Base-by-base conservation (phyloP, 257 asterid species). In the Solanum pimpinellifolium region DNA sequence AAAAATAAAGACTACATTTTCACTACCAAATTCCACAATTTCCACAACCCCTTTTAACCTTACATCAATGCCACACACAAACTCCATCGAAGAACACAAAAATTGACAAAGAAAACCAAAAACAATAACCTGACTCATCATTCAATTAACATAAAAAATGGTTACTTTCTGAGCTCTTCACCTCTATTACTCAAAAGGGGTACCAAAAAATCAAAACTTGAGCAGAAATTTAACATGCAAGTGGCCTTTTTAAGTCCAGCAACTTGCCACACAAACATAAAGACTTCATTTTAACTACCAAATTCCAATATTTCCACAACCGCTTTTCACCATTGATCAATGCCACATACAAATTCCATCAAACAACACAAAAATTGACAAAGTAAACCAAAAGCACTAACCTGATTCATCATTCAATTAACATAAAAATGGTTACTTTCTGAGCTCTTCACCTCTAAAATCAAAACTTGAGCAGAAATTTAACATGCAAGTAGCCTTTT, bases 351-450 rank as follows among this genome's bases (percentile, higher is more conserved):
- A 66, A 68, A 62, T 9, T 27, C 62, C 15, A 42, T 12, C 8
- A 27, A n/a, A 15, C 2, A 70, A 44, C 60, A 21, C 25, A 21
- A 9, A 9, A 66, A n/a, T 65, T n/a, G 65, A 84, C 39, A 10
- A 65, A 37, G 62, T 3, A 86, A 44, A 65, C 37, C 44, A 41
- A 7, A 12, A 14, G 39, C 46, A 46, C 85, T 35, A 86, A 86
- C 88, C 88, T 86, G 75, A 86, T 75, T 86, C 88, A 86, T 86
- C 87, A 47, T 41, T 47, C 78, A 42, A 41, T 65, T 69, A 72
- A 33, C 21, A 72, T 1, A 72, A 33, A 72, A 5, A 33, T 72
- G 13, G 15, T 16, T 4, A 33, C 78, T 70, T 70, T 31, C 33
- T 25, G 31, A 59, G 23, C 27, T 21, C 75, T 68, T 27, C 75